Evolutionary conservation across 2,329 filamentous ascomycete species (phyloP).

Genomic region (Penicillium digitatum): DNA sequence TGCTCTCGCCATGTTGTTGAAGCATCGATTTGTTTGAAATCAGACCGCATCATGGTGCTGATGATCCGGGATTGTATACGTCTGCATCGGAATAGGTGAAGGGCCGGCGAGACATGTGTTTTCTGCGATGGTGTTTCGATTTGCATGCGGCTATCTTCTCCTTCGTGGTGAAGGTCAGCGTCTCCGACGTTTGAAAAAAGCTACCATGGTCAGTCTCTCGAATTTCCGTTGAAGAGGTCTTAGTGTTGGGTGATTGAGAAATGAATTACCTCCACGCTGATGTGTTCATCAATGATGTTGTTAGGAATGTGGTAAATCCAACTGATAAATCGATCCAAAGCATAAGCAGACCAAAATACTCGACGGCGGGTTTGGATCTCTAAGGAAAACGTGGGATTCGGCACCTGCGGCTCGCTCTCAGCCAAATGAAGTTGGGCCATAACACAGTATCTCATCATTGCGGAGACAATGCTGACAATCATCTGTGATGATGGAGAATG

Average conservation of each 20-base stretch:
- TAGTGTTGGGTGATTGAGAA: neutral
- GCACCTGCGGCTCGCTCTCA: conserved; percentile 4
- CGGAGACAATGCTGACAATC: conserved; percentile 15
- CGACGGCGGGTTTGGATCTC: conserved; percentile 16
- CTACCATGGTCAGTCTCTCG: conserved; percentile 1
- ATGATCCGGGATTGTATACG: conserved; percentile 17
- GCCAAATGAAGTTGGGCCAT: conserved; percentile 13
- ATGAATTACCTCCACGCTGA: conserved; percentile 10
- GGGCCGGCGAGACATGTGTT: conserved; percentile 15
- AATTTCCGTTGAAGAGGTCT: no score
- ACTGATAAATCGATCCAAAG: conserved; percentile 16
- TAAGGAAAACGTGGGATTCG: conserved; percentile 4
- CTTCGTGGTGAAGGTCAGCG: conserved; percentile 2
- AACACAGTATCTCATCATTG: conserved; percentile 16
- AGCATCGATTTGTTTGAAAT: conserved; percentile 9
- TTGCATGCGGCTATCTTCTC: neutral
- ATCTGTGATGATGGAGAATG: conserved; percentile 17
- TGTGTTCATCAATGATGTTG: conserved; percentile 14
- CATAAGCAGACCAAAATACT: conserved; percentile 19
- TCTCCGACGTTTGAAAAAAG: conserved; percentile 17
- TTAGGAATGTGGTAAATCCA: conserved; percentile 19
- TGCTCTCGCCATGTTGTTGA: conserved; percentile 13
- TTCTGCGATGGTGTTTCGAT: conserved; percentile 10
- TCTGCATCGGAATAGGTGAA: conserved; percentile 16
- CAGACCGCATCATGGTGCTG: conserved; percentile 14